Percentiles rank a stretch among this genome's conserved stretches.
phyloP scores from a whole-genome alignment of 176 grass and related monocot genomes.

The Oryza officinalis region DNA sequence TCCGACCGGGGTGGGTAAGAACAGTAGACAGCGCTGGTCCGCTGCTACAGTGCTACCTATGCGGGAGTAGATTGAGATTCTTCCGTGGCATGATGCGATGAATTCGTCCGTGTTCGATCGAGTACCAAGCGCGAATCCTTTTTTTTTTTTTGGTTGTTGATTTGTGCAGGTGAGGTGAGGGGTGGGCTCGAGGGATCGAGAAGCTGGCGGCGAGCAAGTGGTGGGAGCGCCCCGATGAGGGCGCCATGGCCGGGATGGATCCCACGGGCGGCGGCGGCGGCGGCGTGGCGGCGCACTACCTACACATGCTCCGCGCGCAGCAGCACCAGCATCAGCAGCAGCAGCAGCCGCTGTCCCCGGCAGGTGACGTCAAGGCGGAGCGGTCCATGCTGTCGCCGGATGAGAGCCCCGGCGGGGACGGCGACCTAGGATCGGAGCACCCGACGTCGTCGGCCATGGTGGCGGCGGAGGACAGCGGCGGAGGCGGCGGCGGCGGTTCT shows the following conservation, averaged over 20 bases:
- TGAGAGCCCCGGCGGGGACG: not conserved
- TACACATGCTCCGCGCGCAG: slow-evolving; percentile 62
- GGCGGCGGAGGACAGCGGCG: not conserved
- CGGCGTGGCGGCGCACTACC: slow-evolving; percentile 55
- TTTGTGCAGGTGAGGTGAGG: slow-evolving; percentile 20
- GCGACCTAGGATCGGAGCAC: slow-evolving; percentile 7
- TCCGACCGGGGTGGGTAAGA: not conserved
- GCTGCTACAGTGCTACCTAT: not conserved
- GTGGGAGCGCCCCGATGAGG: slow-evolving; percentile 71
- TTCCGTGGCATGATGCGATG: not conserved
- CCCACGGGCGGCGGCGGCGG: slow-evolving; percentile 5
- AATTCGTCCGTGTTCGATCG: not conserved
- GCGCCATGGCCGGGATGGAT: slow-evolving; percentile 56
- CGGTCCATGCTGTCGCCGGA: slow-evolving; percentile 38
- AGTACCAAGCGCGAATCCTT: not conserved
- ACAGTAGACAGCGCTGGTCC: not conserved
- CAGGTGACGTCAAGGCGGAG: slow-evolving; percentile 53
- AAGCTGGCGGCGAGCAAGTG: slow-evolving; percentile 83
- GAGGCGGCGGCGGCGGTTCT: not conserved
- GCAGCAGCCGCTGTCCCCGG: slow-evolving; percentile 6
- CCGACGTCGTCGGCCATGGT: slow-evolving; percentile 49
- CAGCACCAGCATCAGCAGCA: slow-evolving; percentile 28
- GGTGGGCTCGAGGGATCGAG: slow-evolving; percentile 28
- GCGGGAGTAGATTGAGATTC: not conserved
- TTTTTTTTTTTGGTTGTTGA: not conserved